Evolutionary conservation across 257 asterid species (phyloP).

Genomic region (Echium plantagineum): DNA sequence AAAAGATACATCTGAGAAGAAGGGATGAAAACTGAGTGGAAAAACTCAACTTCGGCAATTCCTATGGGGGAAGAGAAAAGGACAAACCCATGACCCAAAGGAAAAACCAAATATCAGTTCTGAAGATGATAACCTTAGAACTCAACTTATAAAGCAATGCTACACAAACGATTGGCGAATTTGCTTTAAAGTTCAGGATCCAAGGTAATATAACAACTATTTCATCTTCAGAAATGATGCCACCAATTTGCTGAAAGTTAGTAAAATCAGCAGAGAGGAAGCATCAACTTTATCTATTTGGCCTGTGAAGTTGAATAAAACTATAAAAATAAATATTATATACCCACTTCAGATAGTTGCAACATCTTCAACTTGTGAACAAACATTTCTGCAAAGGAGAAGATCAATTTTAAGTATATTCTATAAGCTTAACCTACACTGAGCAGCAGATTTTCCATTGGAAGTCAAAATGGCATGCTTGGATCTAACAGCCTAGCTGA

Average conservation of each 20-base stretch:
- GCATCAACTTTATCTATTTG: slow-evolving; percentile 19
- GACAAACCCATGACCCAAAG: neutral
- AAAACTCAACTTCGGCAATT: neutral
- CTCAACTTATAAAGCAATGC: slow-evolving; percentile 10
- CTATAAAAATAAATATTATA: slow-evolving; percentile 12
- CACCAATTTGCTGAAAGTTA: slow-evolving; percentile 9
- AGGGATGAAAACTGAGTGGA: neutral
- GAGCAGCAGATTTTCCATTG: neutral
- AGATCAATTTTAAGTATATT: slow-evolving; percentile 30
- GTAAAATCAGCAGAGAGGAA: slow-evolving; percentile 15
- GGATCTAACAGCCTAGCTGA: slow-evolving; percentile 4
- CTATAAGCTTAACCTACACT: neutral
- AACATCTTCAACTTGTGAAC: slow-evolving; percentile 40
- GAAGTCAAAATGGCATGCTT: neutral
- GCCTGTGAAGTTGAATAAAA: slow-evolving; percentile 3
- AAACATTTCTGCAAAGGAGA: slow-evolving; percentile 50
- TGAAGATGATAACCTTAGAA: slow-evolving; percentile 2
- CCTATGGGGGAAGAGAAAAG: neutral
- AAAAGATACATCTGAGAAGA: neutral
- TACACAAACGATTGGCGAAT: neutral
- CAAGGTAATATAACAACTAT: slow-evolving; percentile 14
- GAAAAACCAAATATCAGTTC: slow-evolving; percentile 1
- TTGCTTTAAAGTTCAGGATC: slow-evolving; percentile 10
- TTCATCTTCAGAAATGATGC: neutral
- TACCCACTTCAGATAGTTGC: slow-evolving; percentile 22